Percentiles rank a stretch among this genome's conserved stretches.
These are phyloP conservation scores for Cyberlindnera lachancei DNA, from an alignment of 805 yeast genomes.

Conservation along the genomic window DNA sequence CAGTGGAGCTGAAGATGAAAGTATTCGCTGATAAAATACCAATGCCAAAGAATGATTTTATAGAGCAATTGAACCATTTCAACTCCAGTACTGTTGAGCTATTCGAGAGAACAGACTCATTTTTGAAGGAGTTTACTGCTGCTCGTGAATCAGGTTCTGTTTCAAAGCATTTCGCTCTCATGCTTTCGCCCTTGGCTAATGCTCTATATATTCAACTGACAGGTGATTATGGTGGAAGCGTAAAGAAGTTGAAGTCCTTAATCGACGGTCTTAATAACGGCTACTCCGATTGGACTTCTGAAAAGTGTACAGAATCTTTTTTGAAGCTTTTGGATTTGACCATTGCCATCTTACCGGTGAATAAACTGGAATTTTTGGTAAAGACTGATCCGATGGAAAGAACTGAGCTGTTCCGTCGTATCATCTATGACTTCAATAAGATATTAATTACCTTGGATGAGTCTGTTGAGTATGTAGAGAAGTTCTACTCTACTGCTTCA, in stretches of 20 bases:
- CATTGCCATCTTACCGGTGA: conserved; percentile 44
- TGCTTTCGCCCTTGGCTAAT: conserved; percentile 53
- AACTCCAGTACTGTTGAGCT: conserved; percentile 5
- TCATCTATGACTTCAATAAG: conserved; percentile 29
- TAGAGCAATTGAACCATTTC: conserved; percentile 9
- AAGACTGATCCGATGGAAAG: conserved; percentile 29
- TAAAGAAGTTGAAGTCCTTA: conserved; percentile 32
- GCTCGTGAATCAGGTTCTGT: conserved; percentile 22
- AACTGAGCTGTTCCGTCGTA: conserved; percentile 22
- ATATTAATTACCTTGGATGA: conserved; percentile 32
- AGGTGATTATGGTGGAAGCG: conserved; percentile 39
- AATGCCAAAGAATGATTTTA: conserved; percentile 6
- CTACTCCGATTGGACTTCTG: conserved; percentile 16
- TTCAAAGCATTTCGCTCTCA: conserved; percentile 28
- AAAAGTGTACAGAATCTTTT: conserved; percentile 19
- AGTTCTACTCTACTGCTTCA: conserved; percentile 43
- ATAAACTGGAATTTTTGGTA: conserved; percentile 33
- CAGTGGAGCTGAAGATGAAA: conserved; percentile 9
- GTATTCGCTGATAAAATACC: conserved; percentile 16
- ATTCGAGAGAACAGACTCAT: conserved; percentile 26
- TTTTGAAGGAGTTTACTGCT: conserved; percentile 28
- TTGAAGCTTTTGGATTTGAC: conserved; percentile 36
- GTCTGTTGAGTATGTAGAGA: conserved; percentile 30
- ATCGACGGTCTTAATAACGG: conserved; percentile 21
- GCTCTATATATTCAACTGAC: conserved; percentile 49